A percentile compares a stretch with the other conserved stretches of the same genome.
phyloP scores from a whole-genome alignment of 768 basidiomycete species.

The Amanita exitialis region DNA sequence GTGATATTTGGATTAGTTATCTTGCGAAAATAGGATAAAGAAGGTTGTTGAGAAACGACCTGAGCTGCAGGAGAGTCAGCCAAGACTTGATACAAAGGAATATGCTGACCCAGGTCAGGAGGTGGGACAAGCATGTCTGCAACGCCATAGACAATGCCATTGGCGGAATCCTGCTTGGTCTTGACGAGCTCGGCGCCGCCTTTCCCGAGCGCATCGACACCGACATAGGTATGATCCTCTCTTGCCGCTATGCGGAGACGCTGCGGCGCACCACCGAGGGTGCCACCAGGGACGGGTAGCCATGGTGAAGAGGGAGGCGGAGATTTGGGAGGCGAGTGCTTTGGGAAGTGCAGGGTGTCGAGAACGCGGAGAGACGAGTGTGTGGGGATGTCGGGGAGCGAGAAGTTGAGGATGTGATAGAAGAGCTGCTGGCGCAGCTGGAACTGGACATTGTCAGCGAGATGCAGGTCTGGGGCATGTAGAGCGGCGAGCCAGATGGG shows the following conservation, averaged over 20 bases:
- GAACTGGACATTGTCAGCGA: conserved; percentile 76
- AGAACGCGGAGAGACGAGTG: conserved; percentile 30
- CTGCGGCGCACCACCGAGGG: conserved; percentile 76
- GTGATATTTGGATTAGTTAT: conserved; percentile 56
- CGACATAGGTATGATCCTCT: conserved; percentile 44
- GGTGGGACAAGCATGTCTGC: conserved; percentile 69
- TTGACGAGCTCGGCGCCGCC: conserved; percentile 64
- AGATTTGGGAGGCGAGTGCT: conserved; percentile 39
- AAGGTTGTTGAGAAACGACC: conserved; percentile 46
- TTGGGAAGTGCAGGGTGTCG: conserved; percentile 68
- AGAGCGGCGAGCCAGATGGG: conserved; percentile 29
- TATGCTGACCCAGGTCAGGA: conserved; percentile 52
- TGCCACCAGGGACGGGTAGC: conserved; percentile 76
- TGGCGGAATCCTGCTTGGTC: conserved; percentile 44
- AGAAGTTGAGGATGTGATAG: conserved; percentile 88
- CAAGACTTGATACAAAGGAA: conserved; percentile 3
- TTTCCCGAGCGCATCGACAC: conserved; percentile 71
- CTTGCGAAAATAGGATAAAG: conserved; percentile 64
- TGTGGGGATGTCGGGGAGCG: conserved; percentile 38
- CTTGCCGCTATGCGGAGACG: conserved; percentile 54
- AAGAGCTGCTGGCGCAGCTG: conserved; percentile 84
- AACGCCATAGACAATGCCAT: conserved; percentile 74
- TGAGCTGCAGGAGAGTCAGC: conserved; percentile 31
- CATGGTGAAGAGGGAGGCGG: conserved; percentile 77
- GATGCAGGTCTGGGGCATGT: conserved; percentile 19